These are phyloP conservation scores for Dentipellis sp. DNA, from an alignment of 768 basidiomycete species.

Conservation along the genomic window DNA sequence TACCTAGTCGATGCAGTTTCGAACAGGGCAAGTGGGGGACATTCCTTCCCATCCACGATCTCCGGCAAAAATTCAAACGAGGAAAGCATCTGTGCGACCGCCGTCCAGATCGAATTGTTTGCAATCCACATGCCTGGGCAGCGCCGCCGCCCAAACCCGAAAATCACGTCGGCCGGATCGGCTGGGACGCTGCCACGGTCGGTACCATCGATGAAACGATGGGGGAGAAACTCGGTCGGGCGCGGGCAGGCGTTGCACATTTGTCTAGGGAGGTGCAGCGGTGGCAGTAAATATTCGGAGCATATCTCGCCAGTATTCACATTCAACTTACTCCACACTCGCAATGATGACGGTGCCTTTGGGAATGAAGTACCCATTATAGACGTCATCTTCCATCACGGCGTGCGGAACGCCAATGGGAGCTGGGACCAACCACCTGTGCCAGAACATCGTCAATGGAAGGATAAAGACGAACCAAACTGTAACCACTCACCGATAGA, in stretches of 20 bases:
- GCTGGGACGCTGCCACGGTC: slow-evolving; percentile 16
- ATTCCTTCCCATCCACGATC: slow-evolving; percentile 24
- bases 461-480: slow-evolving; percentile 32
- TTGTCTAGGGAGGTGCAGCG: slow-evolving; percentile 20
- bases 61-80: slow-evolving; percentile 43
- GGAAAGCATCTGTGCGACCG: slow-evolving; percentile 45
- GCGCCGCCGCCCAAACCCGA: slow-evolving; percentile 38
- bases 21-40: background rate
- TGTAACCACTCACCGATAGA: slow-evolving; percentile 48
- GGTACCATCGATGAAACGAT: slow-evolving; percentile 32
- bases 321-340: background rate
- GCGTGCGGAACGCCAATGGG: background rate
- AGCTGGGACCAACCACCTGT: background rate
- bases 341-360: background rate
- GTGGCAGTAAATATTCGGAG: background rate
- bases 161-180: slow-evolving; percentile 35
- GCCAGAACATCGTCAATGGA: background rate
- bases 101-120: slow-evolving; percentile 54
- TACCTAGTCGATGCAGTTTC: too few relatives aligned
- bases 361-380: background rate
- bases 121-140: slow-evolving; percentile 59
- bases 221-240: slow-evolving; percentile 42
- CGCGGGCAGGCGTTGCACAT: slow-evolving; percentile 38
- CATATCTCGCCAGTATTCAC: background rate
- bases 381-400: slow-evolving; percentile 1